Conservation (phyloP, 345 rosid species). For the Citrus reticulata region DNA sequence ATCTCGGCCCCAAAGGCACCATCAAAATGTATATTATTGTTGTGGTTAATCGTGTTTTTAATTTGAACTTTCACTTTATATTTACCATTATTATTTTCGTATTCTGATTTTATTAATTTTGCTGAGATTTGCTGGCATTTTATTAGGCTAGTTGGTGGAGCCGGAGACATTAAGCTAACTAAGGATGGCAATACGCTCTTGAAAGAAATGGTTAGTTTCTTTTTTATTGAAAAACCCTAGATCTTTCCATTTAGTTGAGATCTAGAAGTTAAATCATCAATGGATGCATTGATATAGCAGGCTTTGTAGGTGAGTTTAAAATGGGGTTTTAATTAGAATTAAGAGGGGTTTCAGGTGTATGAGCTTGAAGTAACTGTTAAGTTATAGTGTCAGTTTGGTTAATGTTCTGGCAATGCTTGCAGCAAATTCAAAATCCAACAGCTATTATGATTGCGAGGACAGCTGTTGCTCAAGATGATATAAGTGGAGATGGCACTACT, state of each 20-base stretch:
- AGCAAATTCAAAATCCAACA: slow-evolving; percentile 99
- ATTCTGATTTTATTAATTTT: neutral
- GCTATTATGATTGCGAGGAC: slow-evolving; percentile 99
- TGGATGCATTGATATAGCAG: neutral
- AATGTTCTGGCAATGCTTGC: slow-evolving; percentile 26
- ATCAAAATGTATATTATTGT: slow-evolving; percentile 65
- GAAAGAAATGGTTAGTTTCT: slow-evolving; percentile 74
- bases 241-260: neutral
- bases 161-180: slow-evolving; percentile 96
- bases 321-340: neutral
- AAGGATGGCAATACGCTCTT: slow-evolving; percentile 95
- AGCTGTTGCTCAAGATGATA: slow-evolving; percentile 98
- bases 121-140: neutral
- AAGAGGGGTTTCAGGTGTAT: neutral
- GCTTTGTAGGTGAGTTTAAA: neutral
- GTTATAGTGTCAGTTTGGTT: slow-evolving; percentile 2
- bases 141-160: slow-evolving; percentile 92
- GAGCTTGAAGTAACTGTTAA: neutral
- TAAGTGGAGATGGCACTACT: slow-evolving; percentile 96
- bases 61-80: neutral
- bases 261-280: neutral
- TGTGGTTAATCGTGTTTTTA: neutral
- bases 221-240: neutral
- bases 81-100: neutral
- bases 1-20: slow-evolving; percentile 98